These are phyloP conservation scores for Suillus discolor DNA, from an alignment of 768 basidiomycete genomes.

Conservation along the genomic window DNA sequence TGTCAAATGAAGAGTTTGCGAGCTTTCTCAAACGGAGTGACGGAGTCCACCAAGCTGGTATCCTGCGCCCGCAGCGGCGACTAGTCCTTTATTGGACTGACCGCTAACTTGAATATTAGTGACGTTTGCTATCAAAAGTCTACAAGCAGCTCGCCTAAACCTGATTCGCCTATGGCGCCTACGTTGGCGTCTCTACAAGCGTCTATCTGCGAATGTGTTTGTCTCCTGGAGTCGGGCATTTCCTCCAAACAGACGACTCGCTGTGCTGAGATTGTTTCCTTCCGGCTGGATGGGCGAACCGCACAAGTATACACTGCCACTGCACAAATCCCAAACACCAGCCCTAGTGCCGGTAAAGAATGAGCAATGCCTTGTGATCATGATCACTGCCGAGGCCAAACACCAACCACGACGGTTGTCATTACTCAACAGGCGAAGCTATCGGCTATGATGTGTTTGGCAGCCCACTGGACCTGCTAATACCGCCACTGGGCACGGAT, in stretches of 20 bases:
- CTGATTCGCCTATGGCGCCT: conserved; percentile 5
- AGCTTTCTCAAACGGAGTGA: background rate
- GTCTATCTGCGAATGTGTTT: background rate
- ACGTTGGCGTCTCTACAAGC: background rate
- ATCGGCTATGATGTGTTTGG: conserved; percentile 19
- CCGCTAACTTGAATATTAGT: conserved; percentile 20
- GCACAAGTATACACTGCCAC: conserved; percentile 7
- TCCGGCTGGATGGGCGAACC: conserved; percentile 11
- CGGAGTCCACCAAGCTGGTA: background rate
- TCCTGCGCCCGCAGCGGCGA: background rate
- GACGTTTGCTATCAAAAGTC: conserved; percentile 30
- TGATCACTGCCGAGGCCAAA: conserved; percentile 25
- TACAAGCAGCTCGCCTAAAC: conserved; percentile 20
- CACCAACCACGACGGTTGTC: conserved; percentile 23
- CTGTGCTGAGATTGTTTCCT: conserved; percentile 30
- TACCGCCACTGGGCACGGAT: conserved; percentile 16
- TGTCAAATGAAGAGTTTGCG: background rate
- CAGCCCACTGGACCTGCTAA: conserved; percentile 2
- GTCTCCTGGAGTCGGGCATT: background rate
- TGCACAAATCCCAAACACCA: conserved; percentile 23
- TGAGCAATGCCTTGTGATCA: conserved; percentile 19
- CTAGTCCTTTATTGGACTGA: conserved; percentile 22
- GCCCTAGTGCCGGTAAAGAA: conserved; percentile 5
- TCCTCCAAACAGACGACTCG: conserved; percentile 21
- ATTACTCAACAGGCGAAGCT: conserved; percentile 14